A percentile compares a stretch with the other conserved stretches of the same genome.
Evolutionary conservation across 1,284 basidiomycete genomes (phyloP).

Genomic region (Sphagnurus paluster): DNA sequence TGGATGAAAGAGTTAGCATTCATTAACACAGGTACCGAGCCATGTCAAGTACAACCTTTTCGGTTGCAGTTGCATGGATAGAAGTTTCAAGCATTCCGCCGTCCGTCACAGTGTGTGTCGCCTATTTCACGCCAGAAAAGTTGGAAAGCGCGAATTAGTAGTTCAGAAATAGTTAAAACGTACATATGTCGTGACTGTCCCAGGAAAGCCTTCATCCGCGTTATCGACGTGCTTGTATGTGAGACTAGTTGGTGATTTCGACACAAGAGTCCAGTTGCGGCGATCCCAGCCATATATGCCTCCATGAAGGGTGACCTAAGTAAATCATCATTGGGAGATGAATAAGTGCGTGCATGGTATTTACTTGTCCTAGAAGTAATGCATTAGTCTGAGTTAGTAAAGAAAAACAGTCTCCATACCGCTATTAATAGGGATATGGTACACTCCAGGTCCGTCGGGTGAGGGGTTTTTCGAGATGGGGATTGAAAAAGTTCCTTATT

Average conservation of each 20-base stretch:
- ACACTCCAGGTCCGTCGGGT: slow-evolving; percentile 45
- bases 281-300: slow-evolving; percentile 56
- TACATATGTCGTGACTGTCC: slow-evolving; percentile 47
- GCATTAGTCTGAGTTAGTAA: not conserved
- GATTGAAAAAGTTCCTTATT: slow-evolving; percentile 55
- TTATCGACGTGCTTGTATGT: slow-evolving; percentile 51
- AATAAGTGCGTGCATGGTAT: slow-evolving; percentile 3
- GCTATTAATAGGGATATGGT: slow-evolving; percentile 52
- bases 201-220: slow-evolving; percentile 57
- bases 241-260: slow-evolving; percentile 42
- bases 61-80: slow-evolving; percentile 46
- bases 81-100: slow-evolving; percentile 45
- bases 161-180: too few species aligned
- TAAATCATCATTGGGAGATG: not conserved
- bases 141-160: too few species aligned
- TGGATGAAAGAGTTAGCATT: slow-evolving; percentile 10
- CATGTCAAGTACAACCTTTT: slow-evolving; percentile 30
- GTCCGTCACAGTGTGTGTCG: slow-evolving; percentile 49
- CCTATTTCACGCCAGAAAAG: too few species aligned
- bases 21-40: not conserved
- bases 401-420: slow-evolving; percentile 31
- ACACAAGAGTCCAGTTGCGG: slow-evolving; percentile 54
- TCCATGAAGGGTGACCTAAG: slow-evolving; percentile 51
- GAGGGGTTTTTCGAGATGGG: slow-evolving; percentile 50
- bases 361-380: slow-evolving; percentile 22